Base-by-base conservation (phyloP, 2,329 filamentous ascomycete species). In the Cryphonectria japonica region DNA sequence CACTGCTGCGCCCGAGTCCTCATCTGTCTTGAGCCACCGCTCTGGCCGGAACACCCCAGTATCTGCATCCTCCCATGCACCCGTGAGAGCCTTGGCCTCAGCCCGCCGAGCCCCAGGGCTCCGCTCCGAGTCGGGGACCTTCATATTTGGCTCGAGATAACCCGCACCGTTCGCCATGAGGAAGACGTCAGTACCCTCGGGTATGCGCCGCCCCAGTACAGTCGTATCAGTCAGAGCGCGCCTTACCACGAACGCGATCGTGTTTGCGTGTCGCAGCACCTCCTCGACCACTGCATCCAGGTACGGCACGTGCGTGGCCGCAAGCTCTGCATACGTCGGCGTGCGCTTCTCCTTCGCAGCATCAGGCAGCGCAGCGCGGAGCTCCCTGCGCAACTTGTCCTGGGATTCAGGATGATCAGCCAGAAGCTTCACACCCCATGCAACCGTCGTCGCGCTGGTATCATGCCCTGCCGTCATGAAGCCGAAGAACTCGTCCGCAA, bases 261-360 rank as follows among this genome's bases (percentile, higher is more conserved):
- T 76, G 16, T 76, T 75, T 6, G 76, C 75, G n/a, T 73, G 76
- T 1, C 82, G 78, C 2, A 82, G 72, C 0, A 77, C 76, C 71
- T 84, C 81, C 70, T 82, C 79, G 43, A 83, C 73, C 8, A 79
- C 76, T 11, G 81, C 81, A 29, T 83, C 81, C 14, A 83, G 75
- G 71, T 80, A 82, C 81, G 75, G 0, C 79, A 79, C 1, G 81
- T 70, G 73, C 0, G 74, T 68, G 2, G 62, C 62, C 0, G 74
- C 73, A 19, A 83, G 77, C 72, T 82, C 81, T 1, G 73, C 57
- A 37, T 76, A 74, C 0, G 75, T 77, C 4, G 80, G 81, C 32
- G 69, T 71, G 5, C 80, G 78, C 3, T 67, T 63, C 3, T 75
- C 76, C 0, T 60, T 52, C 0, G 67, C 16, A 0, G 77, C 77